Conservation (phyloP, 2,329 filamentous ascomycete species). For the Coniochaeta ligniaria region DNA sequence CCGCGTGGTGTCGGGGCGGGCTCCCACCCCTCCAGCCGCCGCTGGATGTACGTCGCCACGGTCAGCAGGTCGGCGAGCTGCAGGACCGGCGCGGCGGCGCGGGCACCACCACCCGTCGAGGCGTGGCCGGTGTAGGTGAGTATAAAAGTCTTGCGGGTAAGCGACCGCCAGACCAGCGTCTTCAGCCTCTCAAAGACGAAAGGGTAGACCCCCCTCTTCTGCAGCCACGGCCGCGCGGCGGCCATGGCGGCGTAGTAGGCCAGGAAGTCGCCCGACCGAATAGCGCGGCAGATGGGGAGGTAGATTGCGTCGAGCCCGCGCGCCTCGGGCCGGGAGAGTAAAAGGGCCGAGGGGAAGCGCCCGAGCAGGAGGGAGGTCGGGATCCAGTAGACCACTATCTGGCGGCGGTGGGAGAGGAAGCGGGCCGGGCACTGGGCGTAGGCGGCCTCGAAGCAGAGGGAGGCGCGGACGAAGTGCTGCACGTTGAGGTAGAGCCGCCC, state of each 20-base stretch:
- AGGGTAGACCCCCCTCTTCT: slow-evolving; percentile 67
- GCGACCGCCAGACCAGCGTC: slow-evolving; percentile 74
- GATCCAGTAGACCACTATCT: slow-evolving; percentile 79
- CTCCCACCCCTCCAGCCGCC: slow-evolving; percentile 47
- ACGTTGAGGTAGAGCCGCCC: slow-evolving; percentile 85
- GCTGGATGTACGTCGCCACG: slow-evolving; percentile 59
- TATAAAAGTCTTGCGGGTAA: slow-evolving; percentile 71
- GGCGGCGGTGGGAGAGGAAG: slow-evolving; percentile 66
- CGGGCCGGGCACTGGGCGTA: slow-evolving; percentile 60
- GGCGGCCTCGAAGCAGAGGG: slow-evolving; percentile 67
- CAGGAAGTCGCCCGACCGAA: slow-evolving; percentile 67
- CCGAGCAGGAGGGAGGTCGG: slow-evolving; percentile 78
- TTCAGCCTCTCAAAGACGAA: slow-evolving; percentile 71
- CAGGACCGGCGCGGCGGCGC: slow-evolving; percentile 59
- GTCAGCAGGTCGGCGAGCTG: slow-evolving; percentile 62
- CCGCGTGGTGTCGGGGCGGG: slow-evolving; percentile 17
- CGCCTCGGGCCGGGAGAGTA: slow-evolving; percentile 68
- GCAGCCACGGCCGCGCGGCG: slow-evolving; percentile 63
- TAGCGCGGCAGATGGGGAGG: slow-evolving; percentile 62
- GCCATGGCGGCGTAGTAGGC: slow-evolving; percentile 65
- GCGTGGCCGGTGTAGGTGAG: slow-evolving; percentile 64
- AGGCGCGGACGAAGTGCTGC: slow-evolving; percentile 72
- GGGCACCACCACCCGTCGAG: no score
- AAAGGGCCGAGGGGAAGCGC: slow-evolving; percentile 62
- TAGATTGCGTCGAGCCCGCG: slow-evolving; percentile 59